Conservation (phyloP, 306 rosid species). For the Citrullus mucosospermus region DNA sequence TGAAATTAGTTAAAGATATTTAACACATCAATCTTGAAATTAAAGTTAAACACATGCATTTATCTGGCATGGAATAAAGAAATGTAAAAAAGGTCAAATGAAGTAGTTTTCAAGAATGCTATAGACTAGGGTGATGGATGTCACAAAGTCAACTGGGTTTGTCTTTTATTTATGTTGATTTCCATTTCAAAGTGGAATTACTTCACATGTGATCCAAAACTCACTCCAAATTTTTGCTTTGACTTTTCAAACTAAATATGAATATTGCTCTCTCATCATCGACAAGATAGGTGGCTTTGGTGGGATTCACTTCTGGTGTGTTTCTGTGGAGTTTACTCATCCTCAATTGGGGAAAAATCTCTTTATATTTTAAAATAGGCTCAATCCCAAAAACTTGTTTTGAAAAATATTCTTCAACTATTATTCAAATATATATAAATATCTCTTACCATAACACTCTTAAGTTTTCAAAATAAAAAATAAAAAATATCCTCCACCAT, state of each 20-base stretch:
- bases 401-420: too few species aligned
- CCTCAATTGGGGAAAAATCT: background rate
- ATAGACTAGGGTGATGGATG: background rate
- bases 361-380: too few species aligned
- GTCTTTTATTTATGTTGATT: background rate
- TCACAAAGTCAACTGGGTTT: background rate
- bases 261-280: background rate
- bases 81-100: background rate
- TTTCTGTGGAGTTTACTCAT: background rate
- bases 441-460: too few species aligned
- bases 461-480: too few species aligned
- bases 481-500: too few species aligned
- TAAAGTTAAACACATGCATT: background rate
- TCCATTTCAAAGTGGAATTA: background rate
- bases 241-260: background rate
- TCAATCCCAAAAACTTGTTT: too few species aligned
- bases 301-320: background rate
- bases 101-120: background rate
- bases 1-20: background rate
- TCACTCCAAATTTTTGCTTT: background rate
- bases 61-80: background rate
- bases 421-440: too few species aligned
- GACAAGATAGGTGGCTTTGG: background rate
- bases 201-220: background rate
- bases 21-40: background rate